phyloP scores from a whole-genome alignment of 768 basidiomycete species.

The Phaffia australis region DNA sequence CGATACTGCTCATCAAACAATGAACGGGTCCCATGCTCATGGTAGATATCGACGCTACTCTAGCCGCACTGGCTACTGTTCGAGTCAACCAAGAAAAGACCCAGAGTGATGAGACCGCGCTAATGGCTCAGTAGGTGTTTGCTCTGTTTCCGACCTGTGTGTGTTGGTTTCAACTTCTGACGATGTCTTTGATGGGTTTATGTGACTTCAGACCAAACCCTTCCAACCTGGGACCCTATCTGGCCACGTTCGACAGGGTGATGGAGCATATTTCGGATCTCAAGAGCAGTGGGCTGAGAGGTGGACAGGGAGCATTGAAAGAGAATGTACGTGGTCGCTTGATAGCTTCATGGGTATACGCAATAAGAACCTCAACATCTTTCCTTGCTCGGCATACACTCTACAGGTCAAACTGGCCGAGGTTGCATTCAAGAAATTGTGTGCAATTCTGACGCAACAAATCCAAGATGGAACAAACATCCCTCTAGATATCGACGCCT shows the following conservation, averaged over 20 bases:
- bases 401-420: conserved; percentile 11
- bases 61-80: conserved; percentile 17
- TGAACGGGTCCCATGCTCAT: neutral
- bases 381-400: neutral
- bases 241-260: conserved; percentile 1
- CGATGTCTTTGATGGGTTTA: neutral
- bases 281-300: conserved; percentile 4
- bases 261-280: conserved; percentile 13
- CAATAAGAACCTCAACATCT: neutral
- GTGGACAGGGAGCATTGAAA: conserved; percentile 9
- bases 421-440: conserved; percentile 10
- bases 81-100: conserved; percentile 16
- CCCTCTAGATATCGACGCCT: neutral
- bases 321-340: neutral
- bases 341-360: neutral
- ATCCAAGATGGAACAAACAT: neutral
- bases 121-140: conserved; percentile 8
- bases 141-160: neutral
- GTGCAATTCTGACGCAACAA: neutral
- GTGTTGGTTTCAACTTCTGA: neutral
- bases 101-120: conserved; percentile 6
- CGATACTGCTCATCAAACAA: neutral
- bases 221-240: conserved; percentile 1
- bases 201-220: conserved; percentile 8
- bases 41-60: conserved; percentile 20